A percentile compares a stretch with the other conserved stretches of the same genome.
These are phyloP conservation scores for Linnemannia hyalina DNA, from an alignment of 192 early-diverging fungal species.

Conservation along the genomic window DNA sequence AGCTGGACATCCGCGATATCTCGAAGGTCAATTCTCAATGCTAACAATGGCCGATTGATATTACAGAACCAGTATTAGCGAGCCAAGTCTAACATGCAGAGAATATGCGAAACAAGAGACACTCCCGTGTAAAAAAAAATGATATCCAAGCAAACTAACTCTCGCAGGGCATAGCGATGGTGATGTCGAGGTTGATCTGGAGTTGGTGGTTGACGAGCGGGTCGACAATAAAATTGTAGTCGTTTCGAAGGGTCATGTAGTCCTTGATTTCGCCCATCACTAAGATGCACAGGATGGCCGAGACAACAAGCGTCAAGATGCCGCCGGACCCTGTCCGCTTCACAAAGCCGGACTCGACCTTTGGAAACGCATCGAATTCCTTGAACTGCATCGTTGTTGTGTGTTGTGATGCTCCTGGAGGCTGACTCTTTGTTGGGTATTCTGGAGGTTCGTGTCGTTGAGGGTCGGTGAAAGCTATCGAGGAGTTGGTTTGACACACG, in stretches of 20 bases:
- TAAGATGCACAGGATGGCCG: constrained; percentile 75
- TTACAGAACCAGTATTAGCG: not conserved
- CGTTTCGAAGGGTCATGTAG: constrained; percentile 73
- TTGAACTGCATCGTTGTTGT: constrained; percentile 49
- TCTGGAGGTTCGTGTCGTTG: not conserved
- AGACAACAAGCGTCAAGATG: constrained; percentile 78
- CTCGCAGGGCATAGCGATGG: constrained; percentile 89
- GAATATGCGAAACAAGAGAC: no score
- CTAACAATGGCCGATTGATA: constrained; percentile 38
- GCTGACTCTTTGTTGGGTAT: not conserved
- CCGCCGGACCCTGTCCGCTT: constrained; percentile 80
- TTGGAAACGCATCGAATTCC: constrained; percentile 88
- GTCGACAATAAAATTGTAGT: constrained; percentile 89
- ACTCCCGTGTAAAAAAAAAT: not conserved
- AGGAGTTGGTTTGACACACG: not conserved
- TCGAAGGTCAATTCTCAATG: constrained; percentile 74
- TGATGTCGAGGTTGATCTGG: constrained; percentile 89
- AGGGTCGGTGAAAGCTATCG: not conserved
- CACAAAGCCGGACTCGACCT: constrained; percentile 86
- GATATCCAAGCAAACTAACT: constrained; percentile 30
- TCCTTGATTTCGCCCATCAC: constrained; percentile 76
- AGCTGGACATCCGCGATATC: constrained; percentile 75
- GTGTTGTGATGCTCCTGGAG: not conserved
- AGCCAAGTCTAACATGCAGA: not conserved
- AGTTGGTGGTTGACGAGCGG: constrained; percentile 68